Evolutionary conservation across 768 basidiomycete species (phyloP), one percentile per base, ranked within the genome.

Genomic region (Mycena floridula): DNA sequence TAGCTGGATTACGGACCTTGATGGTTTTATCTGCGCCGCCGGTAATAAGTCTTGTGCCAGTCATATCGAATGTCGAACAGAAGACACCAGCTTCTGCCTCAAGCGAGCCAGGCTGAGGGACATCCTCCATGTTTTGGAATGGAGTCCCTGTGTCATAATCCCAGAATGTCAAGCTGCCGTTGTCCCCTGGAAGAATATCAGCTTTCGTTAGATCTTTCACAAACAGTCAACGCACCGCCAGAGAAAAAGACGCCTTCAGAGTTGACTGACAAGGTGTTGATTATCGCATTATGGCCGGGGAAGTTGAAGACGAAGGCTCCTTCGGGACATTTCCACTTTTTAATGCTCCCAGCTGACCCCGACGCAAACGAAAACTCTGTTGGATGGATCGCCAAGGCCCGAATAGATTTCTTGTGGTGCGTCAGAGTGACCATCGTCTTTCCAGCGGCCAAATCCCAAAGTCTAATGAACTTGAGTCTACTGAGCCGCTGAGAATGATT

Each of bases 21-120:
- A 98, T 95, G 8, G 95, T 97, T 75, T 98, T 99, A 70, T 98
- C 96, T 9, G 96, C 96, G 4, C 94, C 88, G 27, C 96, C 96
- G 13, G 94, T 96, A 53, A 94, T 92, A 46, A 99, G 62, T 46
- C 95, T 74, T 25, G 94, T 93, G 2, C 96, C 96, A 1, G 95
- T 97, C 61, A 83, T 74, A 63, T 98, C 96, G 65, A 98, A 99
- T 13, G 91, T 94, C 13, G 93, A 96, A 59, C 90, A 95, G 72
- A 96, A 97, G 9, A 96, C 79, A 45, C 95, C 95, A 0, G 95
- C 84, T 65, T 99, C 96, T 1, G 95, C 95, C 57, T 99, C 95
- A 26, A 99, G 77, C 25, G 90, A 94, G n/a, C 96, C 96, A 0
- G 95, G 93, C 58, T 98, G 96, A 1, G 94, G 93, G 3, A 93